A percentile compares a stretch with the other conserved stretches of the same genome.
These are phyloP conservation scores for Hirsutella thompsonii DNA, from an alignment of 2,329 filamentous ascomycete species.

Conservation along the genomic window DNA sequence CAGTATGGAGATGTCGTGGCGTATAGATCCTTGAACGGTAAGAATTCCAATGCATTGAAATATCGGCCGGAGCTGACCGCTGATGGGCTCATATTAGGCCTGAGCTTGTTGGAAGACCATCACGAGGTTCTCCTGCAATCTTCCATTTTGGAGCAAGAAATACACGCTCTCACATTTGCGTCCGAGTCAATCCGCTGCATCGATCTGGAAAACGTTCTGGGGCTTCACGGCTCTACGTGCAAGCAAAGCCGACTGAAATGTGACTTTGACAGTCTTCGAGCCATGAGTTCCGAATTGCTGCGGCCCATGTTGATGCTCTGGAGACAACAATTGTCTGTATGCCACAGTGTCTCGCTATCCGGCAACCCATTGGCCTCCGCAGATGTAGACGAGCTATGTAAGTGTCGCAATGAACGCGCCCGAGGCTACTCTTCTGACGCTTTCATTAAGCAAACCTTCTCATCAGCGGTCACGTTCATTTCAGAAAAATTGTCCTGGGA, in stretches of 20 bases:
- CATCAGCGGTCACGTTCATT: constrained; percentile 19
- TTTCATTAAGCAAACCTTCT: constrained; percentile 18
- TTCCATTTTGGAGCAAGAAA: constrained; percentile 40
- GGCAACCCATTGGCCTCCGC: constrained; percentile 31
- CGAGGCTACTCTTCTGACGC: not conserved
- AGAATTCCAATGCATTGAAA: not conserved
- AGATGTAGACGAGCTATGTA: constrained; percentile 38
- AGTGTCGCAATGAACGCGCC: not conserved
- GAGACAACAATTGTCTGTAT: constrained; percentile 31
- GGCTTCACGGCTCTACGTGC: constrained; percentile 11
- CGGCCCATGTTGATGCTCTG: constrained; percentile 36
- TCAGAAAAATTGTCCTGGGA: constrained; percentile 37
- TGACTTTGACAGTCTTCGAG: constrained; percentile 10
- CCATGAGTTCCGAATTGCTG: constrained; percentile 26
- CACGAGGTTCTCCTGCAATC: constrained; percentile 34
- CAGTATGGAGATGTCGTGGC: constrained; percentile 32
- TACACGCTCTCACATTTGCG: constrained; percentile 41
- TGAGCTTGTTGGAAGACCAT: constrained; percentile 34
- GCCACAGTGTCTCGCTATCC: constrained; percentile 37
- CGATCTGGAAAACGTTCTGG: constrained; percentile 33
- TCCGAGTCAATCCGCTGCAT: constrained; percentile 42
- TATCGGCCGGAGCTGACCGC: not conserved
- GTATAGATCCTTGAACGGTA: constrained; percentile 35
- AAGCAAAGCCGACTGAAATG: constrained; percentile 10
- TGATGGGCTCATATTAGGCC: constrained; percentile 16